Evolutionary conservation across 345 rosid species (phyloP).

Genomic region (Syzygium oleosum): DNA sequence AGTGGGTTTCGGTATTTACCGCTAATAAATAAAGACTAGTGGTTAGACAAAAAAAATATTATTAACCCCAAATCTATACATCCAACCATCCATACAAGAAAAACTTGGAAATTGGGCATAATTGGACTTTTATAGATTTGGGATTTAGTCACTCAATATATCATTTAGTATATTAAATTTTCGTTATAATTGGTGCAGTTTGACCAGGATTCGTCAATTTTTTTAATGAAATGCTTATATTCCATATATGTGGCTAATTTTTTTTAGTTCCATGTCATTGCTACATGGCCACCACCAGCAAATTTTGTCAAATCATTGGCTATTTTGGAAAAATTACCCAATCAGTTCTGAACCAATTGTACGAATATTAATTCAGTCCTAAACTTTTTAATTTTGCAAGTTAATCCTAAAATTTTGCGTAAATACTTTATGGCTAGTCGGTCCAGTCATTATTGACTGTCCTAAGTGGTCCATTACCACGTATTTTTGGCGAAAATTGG

Average conservation of each 20-base stretch:
- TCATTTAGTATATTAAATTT: background rate
- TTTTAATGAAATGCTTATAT: background rate
- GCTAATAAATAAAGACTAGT: background rate
- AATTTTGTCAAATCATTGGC: background rate
- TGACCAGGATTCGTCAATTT: background rate
- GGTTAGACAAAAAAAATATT: background rate
- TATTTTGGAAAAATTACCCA: background rate
- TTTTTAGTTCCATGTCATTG: background rate
- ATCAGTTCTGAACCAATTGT: background rate
- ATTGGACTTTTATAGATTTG: background rate
- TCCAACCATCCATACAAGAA: background rate
- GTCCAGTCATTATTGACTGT: no score
- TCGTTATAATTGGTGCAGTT: background rate
- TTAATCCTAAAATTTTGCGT: background rate
- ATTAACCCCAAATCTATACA: background rate
- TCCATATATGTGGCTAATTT: background rate
- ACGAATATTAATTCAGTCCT: no score
- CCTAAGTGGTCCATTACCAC: background rate
- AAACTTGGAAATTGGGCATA: background rate
- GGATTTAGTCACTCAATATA: background rate
- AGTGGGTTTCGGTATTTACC: background rate
- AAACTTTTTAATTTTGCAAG: no score
- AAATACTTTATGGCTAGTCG: no score
- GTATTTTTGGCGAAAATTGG: background rate
- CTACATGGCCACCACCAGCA: background rate